Evolutionary conservation across 306 rosid species (phyloP), one percentile per base, ranked within the genome.

Genomic region (Prunus mume): DNA sequence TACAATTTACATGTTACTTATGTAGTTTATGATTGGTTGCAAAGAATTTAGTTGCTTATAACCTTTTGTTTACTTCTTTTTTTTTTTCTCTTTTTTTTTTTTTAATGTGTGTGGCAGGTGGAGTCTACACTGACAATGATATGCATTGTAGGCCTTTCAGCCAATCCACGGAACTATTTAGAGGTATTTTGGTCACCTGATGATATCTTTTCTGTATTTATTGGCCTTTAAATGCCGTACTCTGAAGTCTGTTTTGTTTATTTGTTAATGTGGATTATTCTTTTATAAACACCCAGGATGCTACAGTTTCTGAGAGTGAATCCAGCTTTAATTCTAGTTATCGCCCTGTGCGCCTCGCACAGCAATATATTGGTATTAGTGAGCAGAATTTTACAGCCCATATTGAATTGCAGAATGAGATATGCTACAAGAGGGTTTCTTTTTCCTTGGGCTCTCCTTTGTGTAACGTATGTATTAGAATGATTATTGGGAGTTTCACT

Each of bases 331-430:
- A 90, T 84, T 84, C 98, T 78, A 94, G 90, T 81, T 94, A 94
- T 77, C 96, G 98, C 67, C 96, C 97, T 32, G 98, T 94, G 76
- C 97, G 97, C 84, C 96, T 94, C 85, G 95, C 98, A 27, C 98
- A 94, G 73, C 98, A 94, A 76, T 94, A 94, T 83, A 84, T 94
- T 73, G 98, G 98, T 69, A 94, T 94, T 57, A 94, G 90, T 79
- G 93, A 90, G 86, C 93, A 84, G 72, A 92, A 94, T 84, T 94
- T 86, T 86, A 88, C 90, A 73, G 91, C 92, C 80, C 94, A 96
- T 66, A 89, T 78, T 81, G 97, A 90, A 50, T 85, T 92, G 86
- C 83, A 92, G 91, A 90, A 92, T 79, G 89, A 89, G 69, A 94
- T 92, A 84, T 92, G 97, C 91, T 92, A 90, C 76, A 83, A 63